Percentiles rank a stretch among this genome's conserved stretches.
phyloP scores from a whole-genome alignment of 305 asterid genomes.

The Fraxinus paxiana region DNA sequence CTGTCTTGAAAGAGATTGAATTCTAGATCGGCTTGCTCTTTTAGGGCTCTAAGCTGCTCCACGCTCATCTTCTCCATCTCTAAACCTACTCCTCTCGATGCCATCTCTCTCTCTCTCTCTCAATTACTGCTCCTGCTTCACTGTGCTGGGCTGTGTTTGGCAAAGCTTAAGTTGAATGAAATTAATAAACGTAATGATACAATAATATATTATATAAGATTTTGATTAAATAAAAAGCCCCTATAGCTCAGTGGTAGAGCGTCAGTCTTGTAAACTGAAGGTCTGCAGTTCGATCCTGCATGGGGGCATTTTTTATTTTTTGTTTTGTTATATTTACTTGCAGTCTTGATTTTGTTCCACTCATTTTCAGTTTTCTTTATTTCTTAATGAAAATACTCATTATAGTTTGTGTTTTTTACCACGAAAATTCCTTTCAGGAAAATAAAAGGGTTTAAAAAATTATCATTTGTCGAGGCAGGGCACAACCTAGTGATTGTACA shows the following conservation, averaged over 20 bases:
- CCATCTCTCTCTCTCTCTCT: not conserved
- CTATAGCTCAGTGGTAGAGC: conserved; percentile 99
- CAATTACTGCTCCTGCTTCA: not conserved
- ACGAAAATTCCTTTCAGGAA: not conserved
- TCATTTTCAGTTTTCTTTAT: not conserved
- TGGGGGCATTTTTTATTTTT: conserved; percentile 49
- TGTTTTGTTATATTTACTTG: not conserved
- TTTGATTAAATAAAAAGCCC: conserved; percentile 34
- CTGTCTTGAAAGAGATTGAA: conserved; percentile 84
- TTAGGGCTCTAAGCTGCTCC: conserved; percentile 73
- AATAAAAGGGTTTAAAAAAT: not conserved
- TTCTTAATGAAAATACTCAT: not conserved
- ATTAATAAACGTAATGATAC: too few relatives aligned
- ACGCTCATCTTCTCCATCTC: conserved; percentile 75
- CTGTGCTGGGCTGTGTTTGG: not conserved
- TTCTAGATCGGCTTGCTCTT: conserved; percentile 85
- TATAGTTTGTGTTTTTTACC: not conserved
- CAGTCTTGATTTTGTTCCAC: not conserved
- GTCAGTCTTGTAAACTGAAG: conserved; percentile 98
- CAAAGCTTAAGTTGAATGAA: not conserved
- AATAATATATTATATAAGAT: too few relatives aligned
- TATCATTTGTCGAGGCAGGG: not conserved
- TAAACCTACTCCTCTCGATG: conserved; percentile 42
- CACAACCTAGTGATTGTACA: not conserved
- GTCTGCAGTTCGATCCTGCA: conserved; percentile 95